Percentiles rank a stretch among this genome's conserved stretches.
phyloP scores from a whole-genome alignment of 495 filamentous ascomycete genomes.

The Penicillium riverlandense region DNA sequence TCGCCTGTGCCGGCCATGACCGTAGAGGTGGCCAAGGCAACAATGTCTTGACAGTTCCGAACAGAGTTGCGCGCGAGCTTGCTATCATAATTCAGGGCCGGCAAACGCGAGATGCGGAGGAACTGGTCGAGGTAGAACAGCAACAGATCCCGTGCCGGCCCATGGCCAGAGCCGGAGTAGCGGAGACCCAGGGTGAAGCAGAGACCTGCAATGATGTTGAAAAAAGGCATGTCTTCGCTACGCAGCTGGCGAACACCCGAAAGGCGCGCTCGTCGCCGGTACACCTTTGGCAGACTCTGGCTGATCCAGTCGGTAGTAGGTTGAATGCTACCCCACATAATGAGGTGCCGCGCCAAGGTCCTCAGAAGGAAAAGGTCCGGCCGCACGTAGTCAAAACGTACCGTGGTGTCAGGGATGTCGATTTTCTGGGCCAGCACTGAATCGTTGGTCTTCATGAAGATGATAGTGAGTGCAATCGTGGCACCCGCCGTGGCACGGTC shows the following conservation, averaged over 20 bases:
- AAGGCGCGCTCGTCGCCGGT: slow-evolving; percentile 49
- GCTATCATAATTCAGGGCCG: slow-evolving; percentile 66
- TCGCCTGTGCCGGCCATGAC: slow-evolving; percentile 97
- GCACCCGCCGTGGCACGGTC: slow-evolving; percentile 89
- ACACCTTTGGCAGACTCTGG: slow-evolving; percentile 60
- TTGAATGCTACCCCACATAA: slow-evolving; percentile 83
- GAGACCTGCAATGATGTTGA: slow-evolving; percentile 84
- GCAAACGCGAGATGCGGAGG: slow-evolving; percentile 66
- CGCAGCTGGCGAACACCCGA: slow-evolving; percentile 46
- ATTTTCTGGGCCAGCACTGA: slow-evolving; percentile 84
- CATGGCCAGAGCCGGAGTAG: slow-evolving; percentile 75
- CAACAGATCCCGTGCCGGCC: slow-evolving; percentile 68
- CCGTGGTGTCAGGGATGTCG: slow-evolving; percentile 78
- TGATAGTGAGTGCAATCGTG: slow-evolving; percentile 81
- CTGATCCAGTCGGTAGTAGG: slow-evolving; percentile 67
- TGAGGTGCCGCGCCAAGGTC: slow-evolving; percentile 83
- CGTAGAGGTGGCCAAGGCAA: slow-evolving; percentile 72
- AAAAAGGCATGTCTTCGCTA: slow-evolving; percentile 81
- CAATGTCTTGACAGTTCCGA: slow-evolving; percentile 80
- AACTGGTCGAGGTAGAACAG: slow-evolving; percentile 82
- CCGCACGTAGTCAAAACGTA: slow-evolving; percentile 91
- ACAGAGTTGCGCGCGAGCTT: slow-evolving; percentile 74
- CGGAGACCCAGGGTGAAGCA: slow-evolving; percentile 80
- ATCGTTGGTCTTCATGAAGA: slow-evolving; percentile 97
- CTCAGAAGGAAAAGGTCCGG: slow-evolving; percentile 89